A percentile compares a stretch with the other conserved stretches of the same genome.
Evolutionary conservation across 371 early-diverging fungal species (phyloP).

Genomic region (Mucor circinelloides): DNA sequence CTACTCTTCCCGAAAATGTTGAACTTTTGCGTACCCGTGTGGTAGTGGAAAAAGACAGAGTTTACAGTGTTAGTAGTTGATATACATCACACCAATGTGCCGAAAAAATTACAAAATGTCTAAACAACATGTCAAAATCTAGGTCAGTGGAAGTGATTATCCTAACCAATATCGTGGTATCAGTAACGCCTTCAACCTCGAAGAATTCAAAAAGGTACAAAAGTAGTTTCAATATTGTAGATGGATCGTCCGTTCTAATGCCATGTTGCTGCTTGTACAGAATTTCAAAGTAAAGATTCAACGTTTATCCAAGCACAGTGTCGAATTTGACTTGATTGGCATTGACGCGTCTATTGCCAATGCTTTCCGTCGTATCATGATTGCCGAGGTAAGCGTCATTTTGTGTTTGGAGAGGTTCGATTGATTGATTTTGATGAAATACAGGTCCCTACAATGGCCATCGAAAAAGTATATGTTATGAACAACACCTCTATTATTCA

Average conservation of each 20-base stretch:
- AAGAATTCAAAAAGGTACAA: slow-evolving; percentile 66
- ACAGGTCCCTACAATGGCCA: slow-evolving; percentile 96
- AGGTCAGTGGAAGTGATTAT: slow-evolving; percentile 69
- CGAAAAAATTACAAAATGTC: neutral
- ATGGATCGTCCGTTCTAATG: neutral
- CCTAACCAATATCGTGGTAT: slow-evolving; percentile 67
- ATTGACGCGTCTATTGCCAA: slow-evolving; percentile 96
- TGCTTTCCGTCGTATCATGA: slow-evolving; percentile 94
- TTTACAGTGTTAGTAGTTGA: slow-evolving; percentile 51
- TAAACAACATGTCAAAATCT: slow-evolving; percentile 5
- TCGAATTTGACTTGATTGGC: slow-evolving; percentile 97
- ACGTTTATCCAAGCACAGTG: slow-evolving; percentile 65
- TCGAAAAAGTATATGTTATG: slow-evolving; percentile 93
- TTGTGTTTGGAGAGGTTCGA: neutral
- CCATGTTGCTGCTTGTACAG: slow-evolving; percentile 28
- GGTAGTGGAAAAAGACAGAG: slow-evolving; percentile 61
- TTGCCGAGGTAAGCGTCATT: slow-evolving; percentile 75
- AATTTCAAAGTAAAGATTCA: slow-evolving; percentile 72
- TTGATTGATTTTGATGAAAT: neutral
- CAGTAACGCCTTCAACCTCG: slow-evolving; percentile 57
- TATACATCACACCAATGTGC: neutral
- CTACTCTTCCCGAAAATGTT: slow-evolving; percentile 29
- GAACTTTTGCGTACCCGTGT: slow-evolving; percentile 52
- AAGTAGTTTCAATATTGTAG: neutral
- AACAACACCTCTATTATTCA: slow-evolving; percentile 96